phyloP scores from a whole-genome alignment of 2,329 filamentous ascomycete genomes.

The Fusarium pseudonygamai region DNA sequence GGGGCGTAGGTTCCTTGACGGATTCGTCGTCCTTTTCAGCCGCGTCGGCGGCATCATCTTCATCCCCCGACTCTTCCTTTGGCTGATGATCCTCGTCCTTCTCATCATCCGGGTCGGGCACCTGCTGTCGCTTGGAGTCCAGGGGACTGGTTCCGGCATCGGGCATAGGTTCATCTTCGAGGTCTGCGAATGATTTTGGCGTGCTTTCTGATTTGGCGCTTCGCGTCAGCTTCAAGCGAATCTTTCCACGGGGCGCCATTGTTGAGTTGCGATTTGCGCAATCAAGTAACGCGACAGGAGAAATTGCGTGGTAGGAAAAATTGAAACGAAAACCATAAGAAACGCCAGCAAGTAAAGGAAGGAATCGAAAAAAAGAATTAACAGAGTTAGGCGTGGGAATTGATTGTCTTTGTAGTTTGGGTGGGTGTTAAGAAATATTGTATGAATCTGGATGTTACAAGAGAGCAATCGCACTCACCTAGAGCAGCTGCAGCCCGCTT shows the following conservation, averaged over 20 bases:
- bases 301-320: background rate
- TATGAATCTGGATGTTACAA: constrained; percentile 2
- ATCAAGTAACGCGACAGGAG: constrained; percentile 9
- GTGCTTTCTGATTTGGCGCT: constrained; percentile 51
- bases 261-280: constrained; percentile 6
- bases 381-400: background rate
- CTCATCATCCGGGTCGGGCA: constrained; percentile 47
- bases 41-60: constrained; percentile 47
- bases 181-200: constrained; percentile 53
- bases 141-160: constrained; percentile 45
- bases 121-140: constrained; percentile 55
- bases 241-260: constrained; percentile 45
- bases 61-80: constrained; percentile 61
- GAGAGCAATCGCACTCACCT: constrained; percentile 52
- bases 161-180: constrained; percentile 49
- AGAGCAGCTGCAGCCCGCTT: constrained; percentile 63
- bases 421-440: constrained; percentile 16
- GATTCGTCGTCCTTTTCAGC: constrained; percentile 52
- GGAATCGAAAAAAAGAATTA: background rate
- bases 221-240: constrained; percentile 49
- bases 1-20: constrained; percentile 62
- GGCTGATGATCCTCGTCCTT: constrained; percentile 61
- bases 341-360: background rate
- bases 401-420: constrained; percentile 1
- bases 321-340: background rate